Evolutionary conservation across 2,329 filamentous ascomycete genomes (phyloP).

Genomic region (Verticillium albo-atrum): DNA sequence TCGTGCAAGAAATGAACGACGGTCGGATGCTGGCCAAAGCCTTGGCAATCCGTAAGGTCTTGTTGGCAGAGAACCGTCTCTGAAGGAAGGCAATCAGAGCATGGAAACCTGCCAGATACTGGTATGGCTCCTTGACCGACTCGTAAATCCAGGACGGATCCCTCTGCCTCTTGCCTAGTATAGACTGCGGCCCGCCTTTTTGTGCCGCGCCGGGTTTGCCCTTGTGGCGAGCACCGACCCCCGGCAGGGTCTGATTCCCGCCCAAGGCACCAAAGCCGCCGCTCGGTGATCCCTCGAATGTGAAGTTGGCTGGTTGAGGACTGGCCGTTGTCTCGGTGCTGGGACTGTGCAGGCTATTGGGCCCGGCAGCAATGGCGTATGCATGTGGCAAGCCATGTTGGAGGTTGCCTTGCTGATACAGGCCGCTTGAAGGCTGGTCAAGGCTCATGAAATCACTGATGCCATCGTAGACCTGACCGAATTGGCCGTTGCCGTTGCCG

Average conservation of each 20-base stretch:
- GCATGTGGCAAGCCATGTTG: conserved; percentile 61
- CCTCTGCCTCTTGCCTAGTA: conserved; percentile 54
- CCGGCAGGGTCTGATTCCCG: conserved; percentile 15
- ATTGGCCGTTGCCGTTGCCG: conserved; percentile 45
- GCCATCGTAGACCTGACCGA: conserved; percentile 45
- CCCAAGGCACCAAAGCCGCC: conserved; percentile 11
- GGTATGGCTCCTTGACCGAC: conserved; percentile 84
- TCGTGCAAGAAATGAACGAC: conserved; percentile 87
- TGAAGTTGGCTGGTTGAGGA: conserved; percentile 48
- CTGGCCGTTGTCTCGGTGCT: conserved; percentile 60
- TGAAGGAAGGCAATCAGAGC: conserved; percentile 77
- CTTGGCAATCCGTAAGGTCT: conserved; percentile 78
- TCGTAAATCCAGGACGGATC: conserved; percentile 87
- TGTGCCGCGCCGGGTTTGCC: conserved; percentile 35
- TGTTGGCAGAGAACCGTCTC: conserved; percentile 70
- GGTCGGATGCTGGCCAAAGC: conserved; percentile 86
- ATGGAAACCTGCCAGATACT: conserved; percentile 88
- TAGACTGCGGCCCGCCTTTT: conserved; percentile 40
- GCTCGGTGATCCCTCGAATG: conserved; percentile 52
- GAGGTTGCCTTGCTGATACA: conserved; percentile 53
- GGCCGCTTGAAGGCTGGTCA: conserved; percentile 40
- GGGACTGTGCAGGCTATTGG: conserved; percentile 58
- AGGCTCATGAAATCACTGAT: conserved; percentile 50
- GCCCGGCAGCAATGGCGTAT: conserved; percentile 59
- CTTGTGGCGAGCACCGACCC: conserved; percentile 33